These are phyloP conservation scores for Scenedesmus sp. DNA, from an alignment of 163 green algal species.

Conservation along the genomic window DNA sequence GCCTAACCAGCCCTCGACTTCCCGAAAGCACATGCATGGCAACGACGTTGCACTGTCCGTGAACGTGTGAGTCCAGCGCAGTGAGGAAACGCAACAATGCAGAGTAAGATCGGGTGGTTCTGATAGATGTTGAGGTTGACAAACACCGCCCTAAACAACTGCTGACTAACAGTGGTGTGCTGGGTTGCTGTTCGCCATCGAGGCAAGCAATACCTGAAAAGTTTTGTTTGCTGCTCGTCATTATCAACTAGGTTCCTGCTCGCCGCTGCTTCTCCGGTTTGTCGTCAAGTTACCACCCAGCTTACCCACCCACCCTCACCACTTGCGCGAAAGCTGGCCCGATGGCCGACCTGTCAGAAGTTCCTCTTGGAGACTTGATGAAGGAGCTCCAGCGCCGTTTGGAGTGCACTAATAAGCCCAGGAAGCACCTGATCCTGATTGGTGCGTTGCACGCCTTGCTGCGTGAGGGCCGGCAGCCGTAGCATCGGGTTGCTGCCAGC, in stretches of 20 bases:
- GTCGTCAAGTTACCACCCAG: background rate
- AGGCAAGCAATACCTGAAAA: background rate
- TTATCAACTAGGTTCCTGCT: background rate
- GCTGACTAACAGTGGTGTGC: conserved; percentile 19
- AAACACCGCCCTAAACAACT: conserved; percentile 7
- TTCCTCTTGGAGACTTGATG: conserved; percentile 88
- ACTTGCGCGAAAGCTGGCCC: background rate
- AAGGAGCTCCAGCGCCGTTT: conserved; percentile 91
- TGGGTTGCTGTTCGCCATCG: background rate
- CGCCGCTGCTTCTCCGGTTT: background rate
- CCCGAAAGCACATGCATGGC: background rate
- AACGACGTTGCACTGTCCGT: background rate
- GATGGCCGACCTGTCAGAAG: conserved; percentile 82
- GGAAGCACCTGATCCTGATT: conserved; percentile 96
- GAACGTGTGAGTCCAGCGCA: no score
- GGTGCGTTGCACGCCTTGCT: conserved; percentile 69
- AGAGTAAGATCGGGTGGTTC: background rate
- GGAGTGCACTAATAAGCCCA: conserved; percentile 95
- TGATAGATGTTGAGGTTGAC: background rate
- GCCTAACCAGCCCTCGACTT: background rate
- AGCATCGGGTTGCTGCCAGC: background rate
- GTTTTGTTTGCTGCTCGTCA: background rate
- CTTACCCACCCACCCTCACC: conserved; percentile 9
- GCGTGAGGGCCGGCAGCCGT: conserved; percentile 4
- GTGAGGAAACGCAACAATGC: no score